A percentile compares a stretch with the other conserved stretches of the same genome.
Evolutionary conservation across 2,329 filamentous ascomycete genomes (phyloP).

Genomic region (Pyrenophora graminea): DNA sequence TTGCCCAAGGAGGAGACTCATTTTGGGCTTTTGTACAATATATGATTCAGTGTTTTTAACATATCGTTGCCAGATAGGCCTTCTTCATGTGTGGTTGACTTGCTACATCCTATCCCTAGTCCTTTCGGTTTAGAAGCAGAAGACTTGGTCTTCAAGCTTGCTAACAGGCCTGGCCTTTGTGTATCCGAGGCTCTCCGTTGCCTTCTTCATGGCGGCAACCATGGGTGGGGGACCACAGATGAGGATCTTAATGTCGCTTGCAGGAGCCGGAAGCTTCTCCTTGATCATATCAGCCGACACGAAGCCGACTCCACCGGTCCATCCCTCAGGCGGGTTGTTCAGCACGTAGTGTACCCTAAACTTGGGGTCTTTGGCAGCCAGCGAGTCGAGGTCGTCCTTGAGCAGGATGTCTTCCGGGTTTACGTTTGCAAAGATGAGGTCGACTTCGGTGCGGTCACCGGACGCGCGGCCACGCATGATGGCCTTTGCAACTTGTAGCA

Average conservation of each 20-base stretch:
- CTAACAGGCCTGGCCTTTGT: conserved; percentile 91
- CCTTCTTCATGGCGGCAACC: conserved; percentile 96
- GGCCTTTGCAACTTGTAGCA: conserved; percentile 94
- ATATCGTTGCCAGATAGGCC: too few species aligned
- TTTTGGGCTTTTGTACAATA: too few species aligned
- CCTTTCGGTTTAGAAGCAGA: conserved; percentile 72
- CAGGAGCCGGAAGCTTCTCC: conserved; percentile 79
- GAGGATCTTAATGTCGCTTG: conserved; percentile 87
- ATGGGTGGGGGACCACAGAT: conserved; percentile 96
- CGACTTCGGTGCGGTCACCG: conserved; percentile 85
- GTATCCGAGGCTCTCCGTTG: conserved; percentile 84
- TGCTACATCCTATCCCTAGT: too few species aligned
- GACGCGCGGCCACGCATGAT: conserved; percentile 74
- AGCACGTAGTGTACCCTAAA: conserved; percentile 94
- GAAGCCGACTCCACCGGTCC: conserved; percentile 91
- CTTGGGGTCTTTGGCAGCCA: conserved; percentile 74
- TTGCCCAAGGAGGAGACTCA: too few species aligned
- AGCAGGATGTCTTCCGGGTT: conserved; percentile 90
- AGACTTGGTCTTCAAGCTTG: conserved; percentile 98
- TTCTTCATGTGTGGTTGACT: too few species aligned
- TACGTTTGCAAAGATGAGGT: conserved; percentile 93
- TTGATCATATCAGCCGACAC: conserved; percentile 96
- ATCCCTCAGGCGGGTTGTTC: conserved; percentile 90
- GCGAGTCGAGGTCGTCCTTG: conserved; percentile 83
- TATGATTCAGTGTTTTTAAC: too few species aligned